Evolutionary conservation across 441 rosid genomes (phyloP).

Genomic region (Hura crepitans): DNA sequence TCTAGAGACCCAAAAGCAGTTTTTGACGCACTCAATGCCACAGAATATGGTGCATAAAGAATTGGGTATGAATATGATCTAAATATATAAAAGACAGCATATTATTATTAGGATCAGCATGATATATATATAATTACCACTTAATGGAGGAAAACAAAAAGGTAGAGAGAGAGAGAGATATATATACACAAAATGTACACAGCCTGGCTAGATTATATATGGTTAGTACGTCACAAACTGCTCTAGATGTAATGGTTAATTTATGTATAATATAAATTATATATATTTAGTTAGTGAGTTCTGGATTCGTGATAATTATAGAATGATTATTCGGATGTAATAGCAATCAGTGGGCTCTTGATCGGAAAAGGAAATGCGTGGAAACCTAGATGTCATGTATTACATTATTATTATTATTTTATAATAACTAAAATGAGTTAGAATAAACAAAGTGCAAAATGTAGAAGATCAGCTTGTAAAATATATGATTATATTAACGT

Average conservation of each 20-base stretch:
- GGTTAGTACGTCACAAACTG: not conserved
- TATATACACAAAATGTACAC: not conserved
- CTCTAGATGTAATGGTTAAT: not conserved
- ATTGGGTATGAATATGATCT: not conserved
- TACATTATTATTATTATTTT: no score
- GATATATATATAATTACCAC: not conserved
- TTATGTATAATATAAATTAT: not conserved
- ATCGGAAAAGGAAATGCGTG: constrained; percentile 28
- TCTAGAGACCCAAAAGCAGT: constrained; percentile 49
- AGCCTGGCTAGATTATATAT: not conserved
- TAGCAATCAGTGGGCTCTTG: constrained; percentile 12
- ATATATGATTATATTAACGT: not conserved
- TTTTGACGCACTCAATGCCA: constrained; percentile 36
- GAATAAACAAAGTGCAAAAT: not conserved
- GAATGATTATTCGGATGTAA: constrained; percentile 26
- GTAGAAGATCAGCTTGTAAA: not conserved
- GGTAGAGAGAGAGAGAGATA: not conserved
- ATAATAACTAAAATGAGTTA: not conserved
- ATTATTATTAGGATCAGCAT: not conserved
- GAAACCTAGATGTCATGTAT: constrained; percentile 17
- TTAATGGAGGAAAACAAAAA: not conserved
- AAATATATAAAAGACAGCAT: not conserved
- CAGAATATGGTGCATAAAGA: constrained; percentile 20
- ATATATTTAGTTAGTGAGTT: not conserved
- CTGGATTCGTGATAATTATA: constrained; percentile 18